Evolutionary conservation across 805 yeast genomes (phyloP), one percentile per base, ranked within the genome.

Genomic region (Zygosaccharomyces gambellarensis): DNA sequence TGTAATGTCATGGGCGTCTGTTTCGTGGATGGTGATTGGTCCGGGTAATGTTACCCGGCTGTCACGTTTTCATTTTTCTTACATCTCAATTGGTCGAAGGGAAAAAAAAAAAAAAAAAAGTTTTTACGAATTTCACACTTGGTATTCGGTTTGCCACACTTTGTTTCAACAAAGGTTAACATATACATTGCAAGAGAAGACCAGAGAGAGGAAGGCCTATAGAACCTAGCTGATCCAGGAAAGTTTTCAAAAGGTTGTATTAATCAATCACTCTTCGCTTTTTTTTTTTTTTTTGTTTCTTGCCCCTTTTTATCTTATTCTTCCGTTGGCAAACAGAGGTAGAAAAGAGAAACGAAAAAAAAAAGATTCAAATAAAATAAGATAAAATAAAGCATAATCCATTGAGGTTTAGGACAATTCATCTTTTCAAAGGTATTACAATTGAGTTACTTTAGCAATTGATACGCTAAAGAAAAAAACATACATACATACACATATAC

Each of bases 401-500:
- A 42, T 30, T 42, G 45, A 30, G 45, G 45, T 36, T 29, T 21
- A 25, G 22, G 6, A 34, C 38, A 14, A 14, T 34, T 34, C 38
- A 6, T 34, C 22, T 17, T 34, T 32, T 34, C 8, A 6, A 5
- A 34, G 22, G 22, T 34, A 21, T 9, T 17, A 34, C 38, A 34
- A 34, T 14, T 14, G 22, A 34, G 14, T 34, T 34, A 21, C 17
- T 42, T 42, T 22, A 23, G 14, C 43, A 19, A 34, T 34, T 34
- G 38, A 21, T 34, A 34, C 9, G 9, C 28, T 25, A 25, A 8
- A 25, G 28, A 25, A 25, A 36, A 25, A 43, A 23, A 25, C 25
- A 36, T 40, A 40, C 38, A 48, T 43, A 39, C 34, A 46, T 47
- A 52, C 48, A 48, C 43, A 53, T 36, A 53, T 41, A 53, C 22